Percentiles rank a stretch among this genome's conserved stretches.
Conservation (phyloP, 139 green algal genomes). For the Chlorella sp. region DNA sequence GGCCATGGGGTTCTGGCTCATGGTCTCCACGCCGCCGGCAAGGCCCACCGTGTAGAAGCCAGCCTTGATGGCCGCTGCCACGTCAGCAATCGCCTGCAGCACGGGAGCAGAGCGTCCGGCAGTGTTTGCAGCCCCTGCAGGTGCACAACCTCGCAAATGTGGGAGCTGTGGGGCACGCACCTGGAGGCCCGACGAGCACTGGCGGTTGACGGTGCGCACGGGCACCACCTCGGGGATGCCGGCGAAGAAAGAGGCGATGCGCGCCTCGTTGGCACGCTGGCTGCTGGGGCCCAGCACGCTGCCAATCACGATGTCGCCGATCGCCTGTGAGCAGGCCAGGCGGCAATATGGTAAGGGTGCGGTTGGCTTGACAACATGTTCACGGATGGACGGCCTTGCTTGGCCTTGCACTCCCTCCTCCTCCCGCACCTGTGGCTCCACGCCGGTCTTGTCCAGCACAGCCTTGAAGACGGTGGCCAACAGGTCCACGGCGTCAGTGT, state of each 20-base stretch:
- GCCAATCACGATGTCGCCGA: conserved; percentile 95
- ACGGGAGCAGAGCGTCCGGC: too few relatives aligned
- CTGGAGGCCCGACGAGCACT: conserved; percentile 29
- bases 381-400: not conserved
- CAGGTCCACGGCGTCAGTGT: conserved; percentile 89
- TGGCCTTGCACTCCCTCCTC: too few relatives aligned
- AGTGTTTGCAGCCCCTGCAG: too few relatives aligned
- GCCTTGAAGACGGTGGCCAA: conserved; percentile 79
- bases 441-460: conserved; percentile 59
- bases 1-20: conserved; percentile 93
- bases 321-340: too few relatives aligned
- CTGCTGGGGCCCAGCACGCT: conserved; percentile 84
- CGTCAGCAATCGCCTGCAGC: conserved; percentile 91
- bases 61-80: conserved; percentile 90
- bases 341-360: not conserved
- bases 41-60: conserved; percentile 96
- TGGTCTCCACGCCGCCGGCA: conserved; percentile 88
- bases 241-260: conserved; percentile 91
- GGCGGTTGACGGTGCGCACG: conserved; percentile 89
- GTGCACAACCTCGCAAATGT: too few relatives aligned
- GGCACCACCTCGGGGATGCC: conserved; percentile 91
- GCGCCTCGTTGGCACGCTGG: conserved; percentile 92
- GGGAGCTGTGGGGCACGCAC: not conserved
- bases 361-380: not conserved
- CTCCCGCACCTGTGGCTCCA: conserved; percentile 63